Evolutionary conservation across 768 basidiomycete species (phyloP).

Genomic region (Suillus americanus): DNA sequence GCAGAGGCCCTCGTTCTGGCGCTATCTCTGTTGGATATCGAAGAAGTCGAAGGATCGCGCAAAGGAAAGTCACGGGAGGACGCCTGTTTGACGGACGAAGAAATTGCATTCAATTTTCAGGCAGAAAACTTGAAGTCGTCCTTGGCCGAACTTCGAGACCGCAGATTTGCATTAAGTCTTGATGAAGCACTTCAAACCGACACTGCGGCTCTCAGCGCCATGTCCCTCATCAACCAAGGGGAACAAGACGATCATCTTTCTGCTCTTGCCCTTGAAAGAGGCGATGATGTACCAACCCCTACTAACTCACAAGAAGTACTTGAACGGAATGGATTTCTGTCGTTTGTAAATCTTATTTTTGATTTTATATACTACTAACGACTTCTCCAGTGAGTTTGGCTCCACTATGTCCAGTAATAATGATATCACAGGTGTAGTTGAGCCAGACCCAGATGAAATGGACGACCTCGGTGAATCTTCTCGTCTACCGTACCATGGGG

Average conservation of each 20-base stretch:
- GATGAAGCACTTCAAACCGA: constrained; percentile 41
- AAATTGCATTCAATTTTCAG: constrained; percentile 44
- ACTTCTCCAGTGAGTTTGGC: not conserved
- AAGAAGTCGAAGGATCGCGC: constrained; percentile 29
- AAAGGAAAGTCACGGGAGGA: constrained; percentile 40
- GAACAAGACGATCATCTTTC: constrained; percentile 42
- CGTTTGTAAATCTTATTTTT: not conserved
- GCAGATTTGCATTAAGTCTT: constrained; percentile 42
- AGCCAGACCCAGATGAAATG: not conserved
- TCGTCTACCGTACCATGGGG: too few species aligned
- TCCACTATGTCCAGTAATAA: constrained; percentile 2
- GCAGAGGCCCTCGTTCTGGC: constrained; percentile 41
- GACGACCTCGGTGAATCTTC: not conserved
- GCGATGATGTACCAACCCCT: constrained; percentile 19
- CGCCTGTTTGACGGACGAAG: constrained; percentile 39
- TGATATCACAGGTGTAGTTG: not conserved
- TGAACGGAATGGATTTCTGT: constrained; percentile 4
- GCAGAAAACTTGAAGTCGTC: constrained; percentile 33
- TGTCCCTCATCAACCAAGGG: constrained; percentile 34
- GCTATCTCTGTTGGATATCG: constrained; percentile 42
- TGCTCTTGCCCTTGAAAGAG: constrained; percentile 38
- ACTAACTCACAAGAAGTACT: constrained; percentile 18
- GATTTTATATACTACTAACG: not conserved
- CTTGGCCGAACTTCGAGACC: constrained; percentile 35
- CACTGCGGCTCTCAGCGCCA: constrained; percentile 28